These are phyloP conservation scores for Ophiostoma novo-ulmi DNA, from an alignment of 2,329 filamentous ascomycete species.

Conservation along the genomic window DNA sequence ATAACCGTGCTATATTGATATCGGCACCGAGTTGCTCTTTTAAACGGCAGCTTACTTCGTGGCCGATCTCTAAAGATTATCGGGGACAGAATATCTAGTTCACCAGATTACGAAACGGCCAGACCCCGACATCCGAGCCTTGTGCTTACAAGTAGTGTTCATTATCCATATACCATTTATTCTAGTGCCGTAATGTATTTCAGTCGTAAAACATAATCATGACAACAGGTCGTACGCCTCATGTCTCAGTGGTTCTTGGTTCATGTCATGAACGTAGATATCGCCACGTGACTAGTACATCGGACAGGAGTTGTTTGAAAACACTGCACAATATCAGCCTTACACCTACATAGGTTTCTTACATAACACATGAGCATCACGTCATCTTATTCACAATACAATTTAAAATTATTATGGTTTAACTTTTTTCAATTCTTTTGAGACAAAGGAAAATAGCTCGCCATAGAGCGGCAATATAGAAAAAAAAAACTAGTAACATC, in stretches of 20 bases:
- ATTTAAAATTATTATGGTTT: background rate
- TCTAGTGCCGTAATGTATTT: too few species aligned
- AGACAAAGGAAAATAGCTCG: slow-evolving; percentile 15
- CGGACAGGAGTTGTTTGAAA: too few species aligned
- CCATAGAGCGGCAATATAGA: slow-evolving; percentile 10
- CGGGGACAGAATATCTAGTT: background rate
- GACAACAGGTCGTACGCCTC: too few species aligned
- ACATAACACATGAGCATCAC: background rate
- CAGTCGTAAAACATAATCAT: too few species aligned
- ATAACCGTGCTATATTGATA: background rate
- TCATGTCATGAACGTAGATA: too few species aligned
- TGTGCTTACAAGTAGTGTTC: background rate
- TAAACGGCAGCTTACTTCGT: background rate
- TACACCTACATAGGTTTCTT: too few species aligned
- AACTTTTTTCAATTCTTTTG: slow-evolving; percentile 16
- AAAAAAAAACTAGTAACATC: background rate
- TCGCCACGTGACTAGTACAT: too few species aligned
- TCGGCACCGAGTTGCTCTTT: slow-evolving; percentile 5
- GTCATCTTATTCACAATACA: too few species aligned
- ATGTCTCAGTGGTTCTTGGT: too few species aligned
- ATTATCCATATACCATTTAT: background rate
- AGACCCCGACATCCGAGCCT: background rate
- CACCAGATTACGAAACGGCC: too few species aligned
- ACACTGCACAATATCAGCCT: too few species aligned
- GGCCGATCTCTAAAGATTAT: background rate